These are phyloP conservation scores for Penicillium bovifimosum DNA, from an alignment of 495 filamentous ascomycete species.

Conservation along the genomic window DNA sequence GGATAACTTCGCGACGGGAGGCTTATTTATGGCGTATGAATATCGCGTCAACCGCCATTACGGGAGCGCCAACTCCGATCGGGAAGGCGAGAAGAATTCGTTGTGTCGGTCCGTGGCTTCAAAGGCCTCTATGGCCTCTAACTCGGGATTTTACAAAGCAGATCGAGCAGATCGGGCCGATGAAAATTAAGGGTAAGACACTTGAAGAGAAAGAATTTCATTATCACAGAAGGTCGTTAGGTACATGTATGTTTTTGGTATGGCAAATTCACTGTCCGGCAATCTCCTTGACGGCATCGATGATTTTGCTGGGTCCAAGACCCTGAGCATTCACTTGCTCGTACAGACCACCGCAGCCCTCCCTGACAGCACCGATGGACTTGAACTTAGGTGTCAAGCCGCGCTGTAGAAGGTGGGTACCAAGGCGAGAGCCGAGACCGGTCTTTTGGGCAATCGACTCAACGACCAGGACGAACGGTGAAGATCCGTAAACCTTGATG, in stretches of 20 bases:
- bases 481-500: conserved; percentile 31
- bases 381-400: conserved; percentile 33
- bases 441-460: conserved; percentile 41
- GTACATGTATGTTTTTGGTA: background rate
- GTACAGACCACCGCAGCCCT: conserved; percentile 35
- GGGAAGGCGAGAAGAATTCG: background rate
- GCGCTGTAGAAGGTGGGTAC: conserved; percentile 30
- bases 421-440: conserved; percentile 35
- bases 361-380: conserved; percentile 31
- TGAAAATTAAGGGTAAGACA: background rate
- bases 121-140: background rate
- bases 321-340: conserved; percentile 37
- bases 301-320: conserved; percentile 31
- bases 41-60: background rate
- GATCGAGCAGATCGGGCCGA: background rate
- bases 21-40: too few relatives aligned
- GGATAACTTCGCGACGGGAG: background rate
- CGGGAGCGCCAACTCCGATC: too few relatives aligned
- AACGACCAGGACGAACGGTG: conserved; percentile 32
- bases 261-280: conserved; percentile 18
- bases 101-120: background rate
- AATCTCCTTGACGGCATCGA: conserved; percentile 24
- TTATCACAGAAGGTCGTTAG: conserved; percentile 1
- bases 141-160: background rate
- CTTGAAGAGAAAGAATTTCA: background rate